These are phyloP conservation scores for Trypanosoma theileri DNA, from an alignment of 208 protist genomes.

Conservation along the genomic window DNA sequence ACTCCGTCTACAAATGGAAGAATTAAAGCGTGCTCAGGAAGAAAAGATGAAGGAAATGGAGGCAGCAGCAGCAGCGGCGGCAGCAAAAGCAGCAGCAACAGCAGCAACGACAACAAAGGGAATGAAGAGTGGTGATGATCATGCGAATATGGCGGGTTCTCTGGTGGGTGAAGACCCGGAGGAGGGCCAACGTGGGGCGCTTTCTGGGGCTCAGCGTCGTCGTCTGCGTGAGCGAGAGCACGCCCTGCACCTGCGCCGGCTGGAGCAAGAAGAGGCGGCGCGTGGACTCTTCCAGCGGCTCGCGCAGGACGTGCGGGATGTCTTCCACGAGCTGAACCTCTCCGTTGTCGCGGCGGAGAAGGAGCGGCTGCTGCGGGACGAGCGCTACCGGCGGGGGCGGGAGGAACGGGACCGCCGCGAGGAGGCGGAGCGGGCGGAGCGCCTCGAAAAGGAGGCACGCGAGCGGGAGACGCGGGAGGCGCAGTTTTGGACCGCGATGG, in stretches of 20 bases:
- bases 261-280: conserved; percentile 82
- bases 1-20: conserved; percentile 38
- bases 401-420: conserved; percentile 72
- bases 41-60: conserved; percentile 23
- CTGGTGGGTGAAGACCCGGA: too few species aligned
- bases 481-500: conserved; percentile 65
- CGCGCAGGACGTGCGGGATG: conserved; percentile 85
- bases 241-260: conserved; percentile 52
- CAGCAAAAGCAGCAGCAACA: conserved; percentile 2
- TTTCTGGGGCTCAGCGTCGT: conserved; percentile 53
- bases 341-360: conserved; percentile 89
- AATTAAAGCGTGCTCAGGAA: conserved; percentile 39
- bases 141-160: too few species aligned
- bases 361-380: conserved; percentile 90
- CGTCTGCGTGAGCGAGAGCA: conserved; percentile 74
- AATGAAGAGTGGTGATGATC: not conserved
- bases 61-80: conserved; percentile 17
- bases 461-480: conserved; percentile 77
- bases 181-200: not conserved
- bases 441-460: conserved; percentile 64
- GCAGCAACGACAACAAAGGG: not conserved
- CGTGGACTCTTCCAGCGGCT: conserved; percentile 82
- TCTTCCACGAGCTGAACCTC: conserved; percentile 91
- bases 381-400: conserved; percentile 85
- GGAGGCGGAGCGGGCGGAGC: conserved; percentile 57